These are phyloP conservation scores for Colletotrichum trifolii DNA, from an alignment of 2,329 filamentous ascomycete genomes.

Conservation along the genomic window DNA sequence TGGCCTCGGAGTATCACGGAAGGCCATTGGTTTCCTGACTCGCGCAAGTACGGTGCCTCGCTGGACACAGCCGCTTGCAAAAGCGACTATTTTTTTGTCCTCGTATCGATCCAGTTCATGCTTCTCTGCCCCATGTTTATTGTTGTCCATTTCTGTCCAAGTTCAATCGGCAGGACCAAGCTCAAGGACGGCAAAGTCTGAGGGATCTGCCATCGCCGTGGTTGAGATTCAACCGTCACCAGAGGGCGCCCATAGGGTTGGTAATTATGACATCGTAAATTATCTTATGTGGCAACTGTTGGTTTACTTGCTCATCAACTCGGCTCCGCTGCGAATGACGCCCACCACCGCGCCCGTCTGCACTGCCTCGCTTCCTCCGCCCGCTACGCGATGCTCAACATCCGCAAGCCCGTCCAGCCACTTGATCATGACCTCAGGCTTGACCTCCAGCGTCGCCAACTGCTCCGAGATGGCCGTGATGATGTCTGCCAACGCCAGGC, in stretches of 20 bases:
- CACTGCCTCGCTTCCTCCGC: constrained; percentile 85
- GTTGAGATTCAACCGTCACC: no score
- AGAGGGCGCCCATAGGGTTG: not conserved
- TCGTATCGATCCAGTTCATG: no score
- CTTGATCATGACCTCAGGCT: constrained; percentile 84
- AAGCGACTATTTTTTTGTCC: no score
- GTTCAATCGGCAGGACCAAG: no score
- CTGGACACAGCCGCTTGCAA: no score
- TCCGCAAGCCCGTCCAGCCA: constrained; percentile 94
- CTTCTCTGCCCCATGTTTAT: no score
- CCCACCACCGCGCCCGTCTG: constrained; percentile 95
- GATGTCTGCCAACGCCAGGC: constrained; percentile 92
- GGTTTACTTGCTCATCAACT: constrained; percentile 65
- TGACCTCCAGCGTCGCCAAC: constrained; percentile 83
- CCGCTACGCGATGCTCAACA: constrained; percentile 90
- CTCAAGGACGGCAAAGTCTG: no score
- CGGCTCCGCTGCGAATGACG: constrained; percentile 86
- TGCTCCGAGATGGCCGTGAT: constrained; percentile 88
- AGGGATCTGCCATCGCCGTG: no score
- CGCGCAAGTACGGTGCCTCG: no score
- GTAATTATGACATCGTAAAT: constrained; percentile 34
- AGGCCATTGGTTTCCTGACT: no score
- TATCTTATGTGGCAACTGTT: not conserved
- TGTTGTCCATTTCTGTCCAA: no score
- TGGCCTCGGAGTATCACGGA: no score